Evolutionary conservation across 2,329 filamentous ascomycete genomes (phyloP).

Genomic region (Fusarium nisikadoi): DNA sequence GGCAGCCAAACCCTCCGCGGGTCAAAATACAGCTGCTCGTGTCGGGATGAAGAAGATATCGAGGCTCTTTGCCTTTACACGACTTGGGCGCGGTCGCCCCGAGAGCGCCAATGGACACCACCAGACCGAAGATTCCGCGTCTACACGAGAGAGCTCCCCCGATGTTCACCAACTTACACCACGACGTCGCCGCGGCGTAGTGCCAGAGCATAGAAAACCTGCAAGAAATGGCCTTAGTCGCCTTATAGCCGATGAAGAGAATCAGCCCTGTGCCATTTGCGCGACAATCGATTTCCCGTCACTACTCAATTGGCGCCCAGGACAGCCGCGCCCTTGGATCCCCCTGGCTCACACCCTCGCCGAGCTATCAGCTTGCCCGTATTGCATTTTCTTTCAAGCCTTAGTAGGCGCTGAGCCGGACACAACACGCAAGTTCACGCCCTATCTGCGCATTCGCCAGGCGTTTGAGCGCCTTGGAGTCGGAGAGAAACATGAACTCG

Average conservation of each 20-base stretch:
- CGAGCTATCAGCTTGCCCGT: constrained; percentile 48
- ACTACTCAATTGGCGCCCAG: constrained; percentile 51
- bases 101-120: constrained; percentile 31
- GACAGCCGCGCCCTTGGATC: constrained; percentile 52
- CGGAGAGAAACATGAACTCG: constrained; percentile 51
- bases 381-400: constrained; percentile 53
- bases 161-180: constrained; percentile 52
- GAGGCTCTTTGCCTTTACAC: constrained; percentile 49
- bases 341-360: constrained; percentile 48
- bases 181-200: constrained; percentile 40
- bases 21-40: constrained; percentile 31
- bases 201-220: constrained; percentile 35
- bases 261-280: constrained; percentile 48
- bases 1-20: constrained; percentile 36
- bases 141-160: constrained; percentile 42
- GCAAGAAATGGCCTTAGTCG: constrained; percentile 45
- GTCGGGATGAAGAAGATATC: constrained; percentile 51
- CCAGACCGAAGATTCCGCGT: constrained; percentile 37
- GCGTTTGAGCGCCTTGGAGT: constrained; percentile 53
- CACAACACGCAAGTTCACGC: constrained; percentile 49
- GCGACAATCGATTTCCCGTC: constrained; percentile 51
- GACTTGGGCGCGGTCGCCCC: constrained; percentile 44
- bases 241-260: constrained; percentile 45
- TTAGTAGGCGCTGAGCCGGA: constrained; percentile 47
- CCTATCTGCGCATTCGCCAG: constrained; percentile 52